Evolutionary conservation across 345 rosid species (phyloP).

Genomic region (Ceriops tagal): DNA sequence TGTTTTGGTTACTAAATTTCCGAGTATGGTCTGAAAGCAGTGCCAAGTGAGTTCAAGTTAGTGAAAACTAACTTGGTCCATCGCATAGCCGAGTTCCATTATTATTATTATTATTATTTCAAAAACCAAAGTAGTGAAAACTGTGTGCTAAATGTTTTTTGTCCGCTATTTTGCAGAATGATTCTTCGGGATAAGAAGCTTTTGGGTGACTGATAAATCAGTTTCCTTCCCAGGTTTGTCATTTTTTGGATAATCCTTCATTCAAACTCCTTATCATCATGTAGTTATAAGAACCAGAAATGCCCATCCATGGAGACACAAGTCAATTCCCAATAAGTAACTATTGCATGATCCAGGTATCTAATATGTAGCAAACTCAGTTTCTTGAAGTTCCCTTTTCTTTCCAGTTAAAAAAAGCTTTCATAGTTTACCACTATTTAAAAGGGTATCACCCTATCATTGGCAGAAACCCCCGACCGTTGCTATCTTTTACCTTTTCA

Average conservation of each 20-base stretch:
- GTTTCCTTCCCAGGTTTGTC: constrained; percentile 23
- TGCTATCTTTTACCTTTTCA: too few species aligned
- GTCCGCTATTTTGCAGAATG: constrained; percentile 18
- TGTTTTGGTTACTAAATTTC: too few species aligned
- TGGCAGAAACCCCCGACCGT: too few species aligned
- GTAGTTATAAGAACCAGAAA: constrained; percentile 10
- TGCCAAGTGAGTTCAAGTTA: too few species aligned
- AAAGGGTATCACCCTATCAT: not conserved
- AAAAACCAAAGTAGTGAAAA: too few species aligned
- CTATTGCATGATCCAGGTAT: not conserved
- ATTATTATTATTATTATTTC: not conserved
- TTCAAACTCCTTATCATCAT: constrained; percentile 6
- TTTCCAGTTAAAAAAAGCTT: not conserved
- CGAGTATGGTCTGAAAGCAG: too few species aligned
- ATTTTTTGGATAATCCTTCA: constrained; percentile 12
- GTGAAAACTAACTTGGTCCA: too few species aligned
- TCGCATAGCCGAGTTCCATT: not conserved
- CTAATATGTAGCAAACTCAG: not conserved
- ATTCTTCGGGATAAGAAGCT: constrained; percentile 23
- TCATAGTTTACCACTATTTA: not conserved
- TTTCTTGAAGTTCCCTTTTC: not conserved
- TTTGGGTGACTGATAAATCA: constrained; percentile 10
- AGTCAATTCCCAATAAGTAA: not conserved
- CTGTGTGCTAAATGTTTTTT: too few species aligned
- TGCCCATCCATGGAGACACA: constrained; percentile 6